Evolutionary conservation across 1,284 basidiomycete genomes (phyloP), one percentile per base, ranked within the genome.

Genomic region (Tremellales sp.): DNA sequence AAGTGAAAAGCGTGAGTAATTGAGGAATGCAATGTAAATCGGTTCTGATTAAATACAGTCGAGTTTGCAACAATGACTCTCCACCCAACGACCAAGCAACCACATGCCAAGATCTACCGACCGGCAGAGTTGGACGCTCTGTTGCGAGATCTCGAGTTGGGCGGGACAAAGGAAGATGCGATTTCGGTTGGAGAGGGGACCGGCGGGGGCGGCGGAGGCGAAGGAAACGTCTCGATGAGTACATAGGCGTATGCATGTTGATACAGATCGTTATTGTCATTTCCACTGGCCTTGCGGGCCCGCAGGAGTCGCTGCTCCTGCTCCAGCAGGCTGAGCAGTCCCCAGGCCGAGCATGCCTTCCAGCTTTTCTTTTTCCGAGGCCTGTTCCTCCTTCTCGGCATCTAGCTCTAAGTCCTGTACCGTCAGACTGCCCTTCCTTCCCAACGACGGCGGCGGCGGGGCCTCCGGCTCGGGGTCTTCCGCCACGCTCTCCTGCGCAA

Each of bases 11-110:
- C 76, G 92, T 94, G 56, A 67, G 87, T 79, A 13, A 2, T 13
- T 4, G 21, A 36, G n/a, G 34, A 16, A 8, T 36, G 18, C 7
- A 18, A 39, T 39, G 13, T 24, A 28, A 7, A 12, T 19, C 3
- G 38, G 24, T 38, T 43, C 22, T 33, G 16, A 24, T 39, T n/a
- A 44, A 33, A 21, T 13, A 5, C 60, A 97, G 93, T 98, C 63
- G 95, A 98, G 73, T 93, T 98, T 64, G 90, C 94, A 8, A 92
- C 91, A 2, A 77, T 98, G 66, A 91, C 87, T 2, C 77, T 95
- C 12, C 87, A 93, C 66, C 78, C 84, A 6, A 75, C 73, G 31
- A 83, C 83, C 39, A 85, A 89, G 64, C 75, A 84, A 66, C 91
- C 92, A 1, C 82, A 84, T 64, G 88, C 89, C 34, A 94, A 91